Evolutionary conservation across 768 basidiomycete species (phyloP), one percentile per base, ranked within the genome.

Genomic region (Flagelloscypha sp.): DNA sequence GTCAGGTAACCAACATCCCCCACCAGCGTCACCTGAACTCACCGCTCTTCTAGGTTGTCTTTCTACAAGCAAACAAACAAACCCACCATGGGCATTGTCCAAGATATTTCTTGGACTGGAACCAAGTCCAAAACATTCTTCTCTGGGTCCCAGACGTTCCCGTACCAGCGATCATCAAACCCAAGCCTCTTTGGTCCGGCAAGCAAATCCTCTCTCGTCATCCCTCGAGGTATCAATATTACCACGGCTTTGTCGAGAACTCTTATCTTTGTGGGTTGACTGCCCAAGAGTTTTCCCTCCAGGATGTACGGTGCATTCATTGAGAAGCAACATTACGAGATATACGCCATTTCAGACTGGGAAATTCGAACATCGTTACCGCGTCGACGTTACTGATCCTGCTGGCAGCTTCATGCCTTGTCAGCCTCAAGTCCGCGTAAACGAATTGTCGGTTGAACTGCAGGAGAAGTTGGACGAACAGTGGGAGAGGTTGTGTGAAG

Each of bases 51-150:
- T 20, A 99, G 89, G 98, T 99, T 50, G 90, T 99, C 45, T 98
- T 93, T 6, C 95, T 95, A 0, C 95, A 99, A 70, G 94, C 94
- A 33, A 99, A 98, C 94, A 33, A 99, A 98, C 66, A 97, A 97
- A 61, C 94, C 94, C 12, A 93, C 95, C 49, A 99, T 99, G 94
- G 95, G 90, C 41, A 98, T 99, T 48, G 94, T 99, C 20, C 95
- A 99, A 57, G 95, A 99, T 53, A 98, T 12, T 97, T 98, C 65
- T 63, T 95, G 54, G 95, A 98, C 46, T 95, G 90, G 90, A 80
- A 78, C 37, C 79, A 82, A 27, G 92, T 98, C 8, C n/a, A 99
- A 54, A 97, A 99, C 49, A 94, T 98, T 55, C 72, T 99, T 11
- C 77, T 98, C 2, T 99, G 95, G 95, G 78, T 97, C 1, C 92